Base-by-base conservation (phyloP, 306 rosid species). In the Hippophae rhamnoides region DNA sequence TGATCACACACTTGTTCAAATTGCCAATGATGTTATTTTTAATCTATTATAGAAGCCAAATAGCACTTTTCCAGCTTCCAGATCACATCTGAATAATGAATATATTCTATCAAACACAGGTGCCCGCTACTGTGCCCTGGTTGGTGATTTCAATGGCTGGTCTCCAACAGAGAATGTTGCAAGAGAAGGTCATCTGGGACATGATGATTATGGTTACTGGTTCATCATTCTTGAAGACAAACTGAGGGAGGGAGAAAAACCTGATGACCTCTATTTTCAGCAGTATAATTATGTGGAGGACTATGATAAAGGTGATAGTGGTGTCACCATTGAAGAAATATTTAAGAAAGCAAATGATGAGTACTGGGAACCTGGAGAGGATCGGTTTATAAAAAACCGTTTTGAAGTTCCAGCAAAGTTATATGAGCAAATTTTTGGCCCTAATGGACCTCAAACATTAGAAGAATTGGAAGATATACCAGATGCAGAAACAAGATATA, bases 281-380 rank as follows among this genome's bases (percentile, higher is more conserved):
- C 86, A 78, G 83, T 87, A 92, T 70, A 92, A 87, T 77, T 92
- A 92, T 60, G 79, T 74, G 45, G 96, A 92, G 58, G 96, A 92
- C 75, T 82, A 68, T 57, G 98, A 92, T 71, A 92, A 85, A 85
- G 98, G 96, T 61, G 98, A 92, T 53, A 87, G 95, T 60, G 96
- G 98, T 64, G 71, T 87, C 68, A 72, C 86, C 25, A 74, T 83
- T 51, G 98, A 87, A 25, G 98, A 92, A 57, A 63, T 92, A 45
- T 74, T 92, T 47, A 80, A 87, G 82, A 83, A 74, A 76, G 79
- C 89, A 62, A 76, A 83, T 51, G 98, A 87, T 13, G 89, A 85
- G 62, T 92, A 87, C 66, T 92, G 98, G 98, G 86, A 87, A 74
- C 93, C 96, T 23, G 98, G 96, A 43, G 96, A 92, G 80, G 93